These are phyloP conservation scores for Clonostachys chloroleuca DNA, from an alignment of 2,329 filamentous ascomycete species.

Conservation along the genomic window DNA sequence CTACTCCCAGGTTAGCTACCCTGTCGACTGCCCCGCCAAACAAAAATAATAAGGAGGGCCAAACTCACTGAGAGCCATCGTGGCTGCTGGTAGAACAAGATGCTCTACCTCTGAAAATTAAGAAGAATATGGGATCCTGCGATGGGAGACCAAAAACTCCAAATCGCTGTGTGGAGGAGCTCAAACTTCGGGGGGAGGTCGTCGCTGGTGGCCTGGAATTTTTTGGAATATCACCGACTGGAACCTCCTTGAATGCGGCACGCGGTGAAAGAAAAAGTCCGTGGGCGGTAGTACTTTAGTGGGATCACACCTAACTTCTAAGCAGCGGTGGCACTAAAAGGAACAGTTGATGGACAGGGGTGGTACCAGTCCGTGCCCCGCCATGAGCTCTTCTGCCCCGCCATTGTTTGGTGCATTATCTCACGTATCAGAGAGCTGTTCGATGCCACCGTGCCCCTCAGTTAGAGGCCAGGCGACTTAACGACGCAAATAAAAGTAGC, in stretches of 20 bases:
- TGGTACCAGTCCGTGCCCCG: too few species aligned
- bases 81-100: constrained; percentile 18
- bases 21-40: constrained; percentile 3
- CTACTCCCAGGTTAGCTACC: constrained; percentile 41
- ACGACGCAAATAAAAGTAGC: too few species aligned
- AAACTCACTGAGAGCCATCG: constrained; percentile 32
- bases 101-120: constrained; percentile 10
- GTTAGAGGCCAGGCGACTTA: too few species aligned
- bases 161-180: not conserved
- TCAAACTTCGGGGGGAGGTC: constrained; percentile 20
- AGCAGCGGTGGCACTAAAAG: too few species aligned
- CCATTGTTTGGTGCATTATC: too few species aligned
- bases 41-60: constrained; percentile 7
- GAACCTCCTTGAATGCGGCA: constrained; percentile 16
- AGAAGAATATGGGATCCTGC: constrained; percentile 3
- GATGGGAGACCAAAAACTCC: constrained; percentile 3
- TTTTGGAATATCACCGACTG: constrained; percentile 17
- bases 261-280: constrained; percentile 26
- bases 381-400: too few species aligned
- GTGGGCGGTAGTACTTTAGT: constrained; percentile 2
- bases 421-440: too few species aligned
- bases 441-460: too few species aligned
- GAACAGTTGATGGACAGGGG: too few species aligned
- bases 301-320: too few species aligned
- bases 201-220: constrained; percentile 14